Evolutionary conservation across 1,284 basidiomycete species (phyloP), one percentile per base, ranked within the genome.

Genomic region (Microbotryum saponariae): DNA sequence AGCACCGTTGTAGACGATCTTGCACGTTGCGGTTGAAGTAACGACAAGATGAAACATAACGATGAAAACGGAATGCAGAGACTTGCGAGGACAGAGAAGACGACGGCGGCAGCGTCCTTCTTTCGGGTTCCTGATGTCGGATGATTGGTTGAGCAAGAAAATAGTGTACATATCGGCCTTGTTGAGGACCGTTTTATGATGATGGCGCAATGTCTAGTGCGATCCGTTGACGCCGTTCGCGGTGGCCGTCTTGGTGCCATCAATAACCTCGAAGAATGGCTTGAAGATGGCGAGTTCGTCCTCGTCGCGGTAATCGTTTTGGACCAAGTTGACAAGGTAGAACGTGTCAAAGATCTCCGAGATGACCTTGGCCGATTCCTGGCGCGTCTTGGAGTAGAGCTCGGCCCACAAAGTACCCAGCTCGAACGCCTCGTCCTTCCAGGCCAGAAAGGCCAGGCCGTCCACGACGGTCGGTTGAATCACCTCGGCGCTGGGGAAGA

Each of bases 381-480:
- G 67, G n/a, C 45, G 37, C 0, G 55, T 56, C 23, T 59, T 63
- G 7, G 51, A 51, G 62, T 74, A 74, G n/a, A 74, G 52, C 45
- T 64, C 57, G 3, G 70, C 68, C 73, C 73, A 74, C 57, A 69
- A 69, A 20, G 59, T 59, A 0, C 72, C 72, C 21, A 74, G 63
- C 61, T 74, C 70, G 59, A 73, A 74, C 51, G 73, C 73, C 60
- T 74, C 73, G 57, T 74, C 73, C 61, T 73, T 69, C 67, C 65
- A 65, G 27, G 63, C 78, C 25, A 93, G 88, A 82, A 97, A 97
- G 73, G 91, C 94, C 67, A 91, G 85, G 33, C 89, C 88, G 75
- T 99, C 96, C 42, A 99, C 96, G 68, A 98, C 94, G 23, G 96
- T 99, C 31, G 94, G 93, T 75, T 98, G 96, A 54, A 97, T 81